phyloP scores from a whole-genome alignment of 179 eudicot species.

The Patellifolia procumbens region DNA sequence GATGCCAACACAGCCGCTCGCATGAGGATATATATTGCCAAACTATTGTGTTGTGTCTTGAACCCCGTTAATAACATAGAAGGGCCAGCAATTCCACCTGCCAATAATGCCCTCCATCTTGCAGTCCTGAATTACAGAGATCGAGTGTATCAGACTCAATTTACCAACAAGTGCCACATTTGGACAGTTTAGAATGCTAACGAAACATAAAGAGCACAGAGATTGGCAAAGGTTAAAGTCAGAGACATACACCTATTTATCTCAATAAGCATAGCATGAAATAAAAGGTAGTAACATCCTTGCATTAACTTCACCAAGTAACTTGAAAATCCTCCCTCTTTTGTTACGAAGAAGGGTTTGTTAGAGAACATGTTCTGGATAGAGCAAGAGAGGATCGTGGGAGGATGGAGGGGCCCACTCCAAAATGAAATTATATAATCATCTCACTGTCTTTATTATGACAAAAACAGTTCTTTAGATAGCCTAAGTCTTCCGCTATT shows the following conservation, averaged over 20 bases:
- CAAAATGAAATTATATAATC: too few relatives aligned
- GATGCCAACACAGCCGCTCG: constrained; percentile 98
- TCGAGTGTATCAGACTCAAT: constrained; percentile 12
- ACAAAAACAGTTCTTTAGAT: too few relatives aligned
- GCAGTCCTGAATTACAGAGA: constrained; percentile 71
- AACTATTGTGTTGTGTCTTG: constrained; percentile 76
- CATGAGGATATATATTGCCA: constrained; percentile 94
- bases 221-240: neutral
- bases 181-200: constrained; percentile 2
- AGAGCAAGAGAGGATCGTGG: too few relatives aligned
- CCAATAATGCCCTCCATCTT: constrained; percentile 91
- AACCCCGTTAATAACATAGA: constrained; percentile 95
- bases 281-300: neutral
- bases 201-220: neutral
- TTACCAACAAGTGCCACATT: constrained; percentile 15
- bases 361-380: too few relatives aligned
- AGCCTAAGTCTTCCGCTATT: too few relatives aligned
- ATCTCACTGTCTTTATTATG: too few relatives aligned
- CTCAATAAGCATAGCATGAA: neutral
- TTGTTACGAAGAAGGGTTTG: too few relatives aligned
- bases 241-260: too few relatives aligned
- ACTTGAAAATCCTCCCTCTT: neutral
- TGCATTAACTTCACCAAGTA: neutral
- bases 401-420: too few relatives aligned
- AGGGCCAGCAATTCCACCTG: constrained; percentile 96